A percentile compares a stretch with the other conserved stretches of the same genome.
phyloP scores from a whole-genome alignment of 2,329 filamentous ascomycete genomes.

The Fusarium falciforme region DNA sequence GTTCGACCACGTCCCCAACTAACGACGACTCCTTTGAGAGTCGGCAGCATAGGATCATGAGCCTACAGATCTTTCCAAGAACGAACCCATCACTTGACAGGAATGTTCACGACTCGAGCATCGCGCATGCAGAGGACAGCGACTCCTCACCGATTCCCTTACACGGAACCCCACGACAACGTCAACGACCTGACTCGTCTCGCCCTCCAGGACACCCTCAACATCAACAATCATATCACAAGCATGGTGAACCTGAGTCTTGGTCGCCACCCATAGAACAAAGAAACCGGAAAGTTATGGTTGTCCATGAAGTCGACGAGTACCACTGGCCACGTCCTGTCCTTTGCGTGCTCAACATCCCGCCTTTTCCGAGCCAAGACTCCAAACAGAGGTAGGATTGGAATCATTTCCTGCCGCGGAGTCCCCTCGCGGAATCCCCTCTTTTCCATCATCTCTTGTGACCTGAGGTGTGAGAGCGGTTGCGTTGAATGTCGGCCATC shows the following conservation, averaged over 20 bases:
- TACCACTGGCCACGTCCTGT: background rate
- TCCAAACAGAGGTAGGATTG: background rate
- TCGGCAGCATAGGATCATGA: background rate
- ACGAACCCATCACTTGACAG: background rate
- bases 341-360: background rate
- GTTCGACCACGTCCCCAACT: background rate
- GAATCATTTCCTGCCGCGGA: background rate
- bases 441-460: conserved; percentile 9
- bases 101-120: background rate
- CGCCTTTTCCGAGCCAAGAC: conserved; percentile 15
- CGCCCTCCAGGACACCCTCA: background rate
- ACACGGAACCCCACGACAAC: background rate
- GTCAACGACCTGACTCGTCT: background rate
- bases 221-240: background rate
- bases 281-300: background rate
- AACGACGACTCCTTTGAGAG: background rate
- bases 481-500: conserved; percentile 15
- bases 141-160: background rate
- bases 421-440: background rate
- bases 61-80: background rate
- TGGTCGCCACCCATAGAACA: background rate
- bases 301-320: background rate
- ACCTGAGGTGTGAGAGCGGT: conserved; percentile 4
- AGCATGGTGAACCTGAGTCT: background rate
- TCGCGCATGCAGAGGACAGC: background rate